Percentiles rank a stretch among this genome's conserved stretches.
phyloP scores from a whole-genome alignment of 148 eudicot genomes.

The Cornus florida region DNA sequence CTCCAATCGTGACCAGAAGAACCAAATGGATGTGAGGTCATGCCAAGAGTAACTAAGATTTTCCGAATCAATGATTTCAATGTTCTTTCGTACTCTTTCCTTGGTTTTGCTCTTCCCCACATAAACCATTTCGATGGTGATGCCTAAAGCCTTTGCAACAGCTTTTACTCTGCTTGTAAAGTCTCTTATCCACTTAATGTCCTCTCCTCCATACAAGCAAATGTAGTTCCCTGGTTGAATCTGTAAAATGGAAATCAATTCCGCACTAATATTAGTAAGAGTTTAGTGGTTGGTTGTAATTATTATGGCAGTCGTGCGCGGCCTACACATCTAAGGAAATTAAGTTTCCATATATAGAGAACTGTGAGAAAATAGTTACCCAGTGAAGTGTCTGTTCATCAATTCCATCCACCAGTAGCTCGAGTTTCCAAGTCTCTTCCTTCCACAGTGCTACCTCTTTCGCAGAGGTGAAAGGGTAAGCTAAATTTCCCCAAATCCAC shows the following conservation, averaged over 20 bases:
- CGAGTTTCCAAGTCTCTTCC: constrained; percentile 72
- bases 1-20: constrained; percentile 83
- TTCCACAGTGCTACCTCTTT: constrained; percentile 77
- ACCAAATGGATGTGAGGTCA: constrained; percentile 56
- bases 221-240: constrained; percentile 47
- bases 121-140: constrained; percentile 65
- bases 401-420: constrained; percentile 64
- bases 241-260: constrained; percentile 24
- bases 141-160: constrained; percentile 35
- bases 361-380: constrained; percentile 35
- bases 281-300: not conserved
- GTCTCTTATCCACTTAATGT: constrained; percentile 60
- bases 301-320: not conserved
- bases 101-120: constrained; percentile 70
- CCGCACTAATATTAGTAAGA: not conserved
- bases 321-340: not conserved
- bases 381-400: constrained; percentile 43
- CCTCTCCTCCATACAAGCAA: constrained; percentile 86
- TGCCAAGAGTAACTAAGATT: constrained; percentile 43
- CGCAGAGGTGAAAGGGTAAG: constrained; percentile 62
- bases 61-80: constrained; percentile 26
- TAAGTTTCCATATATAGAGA: not conserved
- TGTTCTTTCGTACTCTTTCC: constrained; percentile 45
- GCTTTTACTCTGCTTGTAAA: constrained; percentile 45
- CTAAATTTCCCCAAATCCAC: constrained; percentile 80